phyloP scores from a whole-genome alignment of 345 rosid species.

The Gossypium raimondii region DNA sequence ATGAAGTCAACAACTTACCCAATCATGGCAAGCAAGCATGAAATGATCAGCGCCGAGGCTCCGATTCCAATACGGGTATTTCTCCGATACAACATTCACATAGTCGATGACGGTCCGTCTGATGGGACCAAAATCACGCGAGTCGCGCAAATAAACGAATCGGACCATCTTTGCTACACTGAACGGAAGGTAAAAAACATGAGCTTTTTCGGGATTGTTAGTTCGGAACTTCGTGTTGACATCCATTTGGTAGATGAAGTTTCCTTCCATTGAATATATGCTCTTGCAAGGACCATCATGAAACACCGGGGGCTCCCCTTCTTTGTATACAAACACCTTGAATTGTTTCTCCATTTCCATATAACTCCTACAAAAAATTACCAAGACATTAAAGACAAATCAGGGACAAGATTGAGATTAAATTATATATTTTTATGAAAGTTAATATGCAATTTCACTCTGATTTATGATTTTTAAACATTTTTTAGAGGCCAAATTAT shows the following conservation, averaged over 20 bases:
- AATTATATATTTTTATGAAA: too few species aligned
- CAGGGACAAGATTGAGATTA: too few species aligned
- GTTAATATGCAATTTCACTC: too few species aligned
- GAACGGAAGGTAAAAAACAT: slow-evolving; percentile 68
- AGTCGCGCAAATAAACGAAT: slow-evolving; percentile 57
- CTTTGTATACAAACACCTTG: slow-evolving; percentile 69
- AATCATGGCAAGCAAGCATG: slow-evolving; percentile 90
- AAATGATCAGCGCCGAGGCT: slow-evolving; percentile 87
- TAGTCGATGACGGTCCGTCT: slow-evolving; percentile 47
- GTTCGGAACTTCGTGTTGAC: slow-evolving; percentile 42
- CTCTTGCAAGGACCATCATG: slow-evolving; percentile 94
- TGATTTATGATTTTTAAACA: too few species aligned
- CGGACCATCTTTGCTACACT: slow-evolving; percentile 78
- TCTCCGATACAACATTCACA: slow-evolving; percentile 43
- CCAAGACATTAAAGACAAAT: too few species aligned
- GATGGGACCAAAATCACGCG: slow-evolving; percentile 54
- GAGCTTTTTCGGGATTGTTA: slow-evolving; percentile 60
- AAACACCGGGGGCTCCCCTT: slow-evolving; percentile 85
- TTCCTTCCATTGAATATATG: slow-evolving; percentile 88
- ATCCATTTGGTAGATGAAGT: slow-evolving; percentile 54
- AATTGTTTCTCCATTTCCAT: slow-evolving; percentile 83
- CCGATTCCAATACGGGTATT: slow-evolving; percentile 73
- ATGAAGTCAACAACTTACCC: slow-evolving; percentile 39
- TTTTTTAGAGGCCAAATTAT: too few species aligned
- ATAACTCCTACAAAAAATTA: slow-evolving; percentile 56